Evolutionary conservation across 495 filamentous ascomycete genomes (phyloP).

Genomic region (Penicillium maclennaniae): DNA sequence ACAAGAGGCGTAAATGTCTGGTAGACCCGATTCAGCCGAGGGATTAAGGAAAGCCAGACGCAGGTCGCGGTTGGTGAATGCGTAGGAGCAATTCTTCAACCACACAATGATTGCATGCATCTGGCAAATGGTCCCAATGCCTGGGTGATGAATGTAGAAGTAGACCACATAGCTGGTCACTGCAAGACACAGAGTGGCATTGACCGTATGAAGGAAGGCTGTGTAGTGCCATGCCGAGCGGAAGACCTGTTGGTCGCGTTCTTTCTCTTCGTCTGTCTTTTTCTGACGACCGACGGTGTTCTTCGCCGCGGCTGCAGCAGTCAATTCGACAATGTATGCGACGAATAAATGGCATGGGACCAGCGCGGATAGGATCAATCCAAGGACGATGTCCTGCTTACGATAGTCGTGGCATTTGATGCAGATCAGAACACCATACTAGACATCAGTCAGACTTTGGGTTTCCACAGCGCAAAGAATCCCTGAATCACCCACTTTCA

Average conservation of each 20-base stretch:
- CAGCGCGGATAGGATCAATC: slow-evolving; percentile 70
- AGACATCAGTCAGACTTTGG: slow-evolving; percentile 6
- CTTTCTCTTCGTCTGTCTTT: slow-evolving; percentile 54
- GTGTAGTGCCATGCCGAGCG: slow-evolving; percentile 73
- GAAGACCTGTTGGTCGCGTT: slow-evolving; percentile 49
- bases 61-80: slow-evolving; percentile 93
- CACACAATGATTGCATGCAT: slow-evolving; percentile 93
- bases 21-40: slow-evolving; percentile 53
- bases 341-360: slow-evolving; percentile 87
- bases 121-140: slow-evolving; percentile 88
- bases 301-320: slow-evolving; percentile 72
- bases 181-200: slow-evolving; percentile 73
- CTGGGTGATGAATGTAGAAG: slow-evolving; percentile 82
- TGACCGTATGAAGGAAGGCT: slow-evolving; percentile 72
- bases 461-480: not conserved
- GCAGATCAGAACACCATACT: slow-evolving; percentile 94
- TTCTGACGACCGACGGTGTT: slow-evolving; percentile 58
- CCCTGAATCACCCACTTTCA: slow-evolving; percentile 60
- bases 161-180: slow-evolving; percentile 85
- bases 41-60: slow-evolving; percentile 81
- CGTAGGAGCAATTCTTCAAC: slow-evolving; percentile 93
- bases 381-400: slow-evolving; percentile 69
- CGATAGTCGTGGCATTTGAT: slow-evolving; percentile 86
- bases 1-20: slow-evolving; percentile 74
- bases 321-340: slow-evolving; percentile 81